phyloP scores from a whole-genome alignment of 768 basidiomycete genomes.

The Tylopilus cervinicoccineus region DNA sequence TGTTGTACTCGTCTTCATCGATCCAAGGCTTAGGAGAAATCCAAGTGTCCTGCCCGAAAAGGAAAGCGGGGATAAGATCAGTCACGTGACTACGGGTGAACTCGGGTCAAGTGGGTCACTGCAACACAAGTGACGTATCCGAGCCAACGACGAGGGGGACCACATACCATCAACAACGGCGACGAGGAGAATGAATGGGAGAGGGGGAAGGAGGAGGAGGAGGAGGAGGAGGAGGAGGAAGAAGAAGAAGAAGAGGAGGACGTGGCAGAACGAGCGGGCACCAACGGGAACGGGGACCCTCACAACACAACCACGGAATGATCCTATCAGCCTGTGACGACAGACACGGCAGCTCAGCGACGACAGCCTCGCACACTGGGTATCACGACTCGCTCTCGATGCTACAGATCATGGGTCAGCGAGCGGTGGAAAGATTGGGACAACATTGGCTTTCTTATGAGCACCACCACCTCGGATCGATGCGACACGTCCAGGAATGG shows the following conservation, averaged over 20 bases:
- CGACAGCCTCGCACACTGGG: slow-evolving; percentile 4
- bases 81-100: slow-evolving; percentile 25
- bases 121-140: slow-evolving; percentile 10
- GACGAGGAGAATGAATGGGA: no score
- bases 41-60: slow-evolving; percentile 16
- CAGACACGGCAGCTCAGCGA: slow-evolving; percentile 8
- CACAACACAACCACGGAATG: no score
- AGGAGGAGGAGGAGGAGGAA: no score
- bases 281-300: no score
- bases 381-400: not conserved
- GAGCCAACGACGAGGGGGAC: slow-evolving; percentile 14
- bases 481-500: slow-evolving; percentile 9
- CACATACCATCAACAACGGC: not conserved
- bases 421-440: slow-evolving; percentile 3
- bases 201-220: no score
- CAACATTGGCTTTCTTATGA: slow-evolving; percentile 21
- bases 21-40: slow-evolving; percentile 22
- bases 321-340: no score
- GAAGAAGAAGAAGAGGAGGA: no score
- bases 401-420: slow-evolving; percentile 18
- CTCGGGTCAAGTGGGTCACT: slow-evolving; percentile 12
- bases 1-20: slow-evolving; percentile 21
- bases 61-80: slow-evolving; percentile 19
- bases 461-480: slow-evolving; percentile 23
- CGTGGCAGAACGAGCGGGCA: no score